A percentile compares a stretch with the other conserved stretches of the same genome.
Evolutionary conservation across 2,329 filamentous ascomycete species (phyloP).

Genomic region (Aspergillus carbonarius): DNA sequence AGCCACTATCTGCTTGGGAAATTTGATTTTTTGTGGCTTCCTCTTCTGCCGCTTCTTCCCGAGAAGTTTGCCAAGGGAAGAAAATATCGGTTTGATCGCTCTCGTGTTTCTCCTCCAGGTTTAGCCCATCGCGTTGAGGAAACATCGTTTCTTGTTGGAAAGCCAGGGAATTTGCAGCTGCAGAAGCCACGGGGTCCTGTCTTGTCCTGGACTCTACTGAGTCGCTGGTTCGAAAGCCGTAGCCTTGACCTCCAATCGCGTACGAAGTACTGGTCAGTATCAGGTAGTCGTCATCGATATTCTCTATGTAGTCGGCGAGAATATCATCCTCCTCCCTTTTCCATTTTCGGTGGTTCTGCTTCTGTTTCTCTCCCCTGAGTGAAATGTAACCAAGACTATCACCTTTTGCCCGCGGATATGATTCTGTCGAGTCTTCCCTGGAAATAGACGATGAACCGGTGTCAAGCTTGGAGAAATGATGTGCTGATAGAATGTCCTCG

Average conservation of each 20-base stretch:
- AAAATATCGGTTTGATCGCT: neutral
- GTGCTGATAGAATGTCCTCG: neutral
- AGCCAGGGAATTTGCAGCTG: neutral
- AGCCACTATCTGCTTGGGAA: neutral
- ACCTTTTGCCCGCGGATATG: neutral
- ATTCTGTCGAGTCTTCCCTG: neutral
- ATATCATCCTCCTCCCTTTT: conserved; percentile 52
- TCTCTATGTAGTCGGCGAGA: conserved; percentile 42
- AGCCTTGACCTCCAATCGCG: neutral
- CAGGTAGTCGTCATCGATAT: conserved; percentile 36
- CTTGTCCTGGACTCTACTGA: neutral
- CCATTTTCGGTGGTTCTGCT: neutral
- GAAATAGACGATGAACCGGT: neutral
- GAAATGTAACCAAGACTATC: neutral
- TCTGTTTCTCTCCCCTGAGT: neutral
- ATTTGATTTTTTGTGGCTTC: neutral
- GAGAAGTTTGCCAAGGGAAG: neutral
- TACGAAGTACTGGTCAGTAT: neutral
- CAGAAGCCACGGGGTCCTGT: neutral
- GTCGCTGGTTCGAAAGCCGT: neutral
- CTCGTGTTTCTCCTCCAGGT: too few species aligned
- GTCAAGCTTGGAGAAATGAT: neutral
- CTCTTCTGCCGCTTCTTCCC: neutral
- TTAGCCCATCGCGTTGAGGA: too few species aligned
- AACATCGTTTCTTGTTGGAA: too few species aligned